phyloP scores from a whole-genome alignment of 441 rosid genomes.

The Syzygium syzygioides region DNA sequence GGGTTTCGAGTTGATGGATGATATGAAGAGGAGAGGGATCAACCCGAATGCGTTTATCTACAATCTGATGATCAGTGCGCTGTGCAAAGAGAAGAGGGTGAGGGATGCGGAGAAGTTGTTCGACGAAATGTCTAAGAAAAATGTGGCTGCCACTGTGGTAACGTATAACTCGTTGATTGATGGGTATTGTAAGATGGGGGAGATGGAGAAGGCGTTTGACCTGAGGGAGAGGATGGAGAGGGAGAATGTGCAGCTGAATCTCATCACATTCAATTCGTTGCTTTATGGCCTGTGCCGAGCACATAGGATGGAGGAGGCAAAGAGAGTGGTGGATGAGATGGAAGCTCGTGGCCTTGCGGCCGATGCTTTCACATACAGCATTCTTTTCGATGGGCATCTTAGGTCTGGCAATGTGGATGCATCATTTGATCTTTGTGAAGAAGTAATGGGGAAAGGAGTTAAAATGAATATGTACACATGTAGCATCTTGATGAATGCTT shows the following conservation, averaged over 20 bases:
- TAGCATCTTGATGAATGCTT: constrained; percentile 47
- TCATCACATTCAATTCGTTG: constrained; percentile 65
- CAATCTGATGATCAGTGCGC: constrained; percentile 54
- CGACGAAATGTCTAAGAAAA: constrained; percentile 50
- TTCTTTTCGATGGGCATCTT: constrained; percentile 44
- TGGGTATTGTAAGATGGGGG: constrained; percentile 62
- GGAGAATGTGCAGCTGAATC: constrained; percentile 42
- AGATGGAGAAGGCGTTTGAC: constrained; percentile 32
- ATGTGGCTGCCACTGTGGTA: constrained; percentile 32
- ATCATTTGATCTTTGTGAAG: constrained; percentile 42
- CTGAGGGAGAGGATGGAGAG: constrained; percentile 50
- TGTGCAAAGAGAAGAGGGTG: constrained; percentile 47
- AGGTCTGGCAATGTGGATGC: constrained; percentile 30
- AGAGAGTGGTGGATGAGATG: constrained; percentile 46
- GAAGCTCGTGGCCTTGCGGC: constrained; percentile 45
- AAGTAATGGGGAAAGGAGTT: constrained; percentile 29
- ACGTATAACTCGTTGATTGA: constrained; percentile 67
- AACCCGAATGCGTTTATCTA: constrained; percentile 46
- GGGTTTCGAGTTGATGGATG: constrained; percentile 42
- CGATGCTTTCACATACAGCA: constrained; percentile 58
- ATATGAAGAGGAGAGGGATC: constrained; percentile 43
- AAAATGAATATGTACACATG: constrained; percentile 43
- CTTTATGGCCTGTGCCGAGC: constrained; percentile 56
- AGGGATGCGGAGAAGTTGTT: constrained; percentile 55
- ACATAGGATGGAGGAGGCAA: constrained; percentile 52